These are phyloP conservation scores for Colletotrichum gigasporum DNA, from an alignment of 2,329 filamentous ascomycete genomes.

Conservation along the genomic window DNA sequence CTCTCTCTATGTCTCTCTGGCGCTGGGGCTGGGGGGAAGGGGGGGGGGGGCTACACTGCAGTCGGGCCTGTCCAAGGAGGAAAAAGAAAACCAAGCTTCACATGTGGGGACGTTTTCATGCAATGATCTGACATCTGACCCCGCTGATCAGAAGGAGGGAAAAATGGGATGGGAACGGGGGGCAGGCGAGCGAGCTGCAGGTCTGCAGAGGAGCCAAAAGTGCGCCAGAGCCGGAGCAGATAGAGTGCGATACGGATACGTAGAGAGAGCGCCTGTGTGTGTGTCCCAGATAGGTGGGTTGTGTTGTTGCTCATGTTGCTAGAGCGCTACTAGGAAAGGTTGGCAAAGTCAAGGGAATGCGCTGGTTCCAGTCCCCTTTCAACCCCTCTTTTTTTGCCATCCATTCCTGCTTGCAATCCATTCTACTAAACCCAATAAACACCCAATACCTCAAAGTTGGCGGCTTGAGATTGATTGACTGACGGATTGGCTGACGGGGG, in stretches of 20 bases:
- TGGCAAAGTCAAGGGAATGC: not conserved
- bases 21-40: no score
- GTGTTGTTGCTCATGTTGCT: no score
- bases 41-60: not conserved
- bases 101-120: conserved; percentile 21
- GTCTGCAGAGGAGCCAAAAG: no score
- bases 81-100: conserved; percentile 19
- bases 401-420: not conserved
- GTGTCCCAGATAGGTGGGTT: not conserved
- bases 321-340: no score
- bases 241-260: no score
- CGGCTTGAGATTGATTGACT: not conserved
- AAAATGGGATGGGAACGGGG: not conserved
- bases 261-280: no score
- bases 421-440: not conserved
- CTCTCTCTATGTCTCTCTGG: no score
- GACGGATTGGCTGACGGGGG: no score
- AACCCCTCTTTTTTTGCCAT: not conserved
- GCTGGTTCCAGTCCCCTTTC: conserved; percentile 10
- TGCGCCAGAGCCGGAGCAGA: no score
- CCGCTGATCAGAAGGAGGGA: conserved; percentile 22
- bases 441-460: not conserved
- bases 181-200: not conserved
- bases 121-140: conserved; percentile 27
- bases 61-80: no score